Conservation (phyloP, 129 eudicot genomes). For the Dittrichia graveolens region DNA sequence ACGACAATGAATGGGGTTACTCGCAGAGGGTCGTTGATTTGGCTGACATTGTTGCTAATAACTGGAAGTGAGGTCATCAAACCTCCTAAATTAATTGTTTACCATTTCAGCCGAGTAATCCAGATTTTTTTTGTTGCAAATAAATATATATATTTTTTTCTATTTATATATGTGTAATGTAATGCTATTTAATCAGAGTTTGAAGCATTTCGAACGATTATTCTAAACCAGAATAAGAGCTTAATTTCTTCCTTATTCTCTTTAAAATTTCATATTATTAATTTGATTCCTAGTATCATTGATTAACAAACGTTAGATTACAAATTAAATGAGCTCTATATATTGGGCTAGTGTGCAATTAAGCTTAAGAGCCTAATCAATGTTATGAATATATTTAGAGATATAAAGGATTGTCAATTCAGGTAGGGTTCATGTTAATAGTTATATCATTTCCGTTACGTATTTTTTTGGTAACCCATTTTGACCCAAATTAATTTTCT, state of each 20-base stretch:
- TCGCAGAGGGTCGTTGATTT: slow-evolving; percentile 96
- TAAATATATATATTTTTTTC: slow-evolving; percentile 21
- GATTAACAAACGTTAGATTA: too few species aligned
- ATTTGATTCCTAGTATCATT: too few species aligned
- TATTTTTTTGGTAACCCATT: too few species aligned
- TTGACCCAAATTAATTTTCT: too few species aligned
- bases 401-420: too few species aligned
- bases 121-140: slow-evolving; percentile 36
- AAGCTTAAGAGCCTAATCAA: too few species aligned
- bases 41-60: slow-evolving; percentile 88
- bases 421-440: too few species aligned
- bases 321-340: too few species aligned
- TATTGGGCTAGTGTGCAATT: too few species aligned
- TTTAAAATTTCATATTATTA: too few species aligned
- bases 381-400: too few species aligned
- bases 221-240: slow-evolving; percentile 36
- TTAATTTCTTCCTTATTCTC: background rate
- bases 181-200: slow-evolving; percentile 35
- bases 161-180: slow-evolving; percentile 5
- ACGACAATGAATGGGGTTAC: slow-evolving; percentile 99
- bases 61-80: slow-evolving; percentile 60
- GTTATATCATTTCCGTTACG: too few species aligned
- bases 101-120: slow-evolving; percentile 31
- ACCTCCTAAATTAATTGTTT: slow-evolving; percentile 6
- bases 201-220: slow-evolving; percentile 36